Conservation (phyloP, 192 early-diverging fungal species). For the Umbelopsis sp. region DNA sequence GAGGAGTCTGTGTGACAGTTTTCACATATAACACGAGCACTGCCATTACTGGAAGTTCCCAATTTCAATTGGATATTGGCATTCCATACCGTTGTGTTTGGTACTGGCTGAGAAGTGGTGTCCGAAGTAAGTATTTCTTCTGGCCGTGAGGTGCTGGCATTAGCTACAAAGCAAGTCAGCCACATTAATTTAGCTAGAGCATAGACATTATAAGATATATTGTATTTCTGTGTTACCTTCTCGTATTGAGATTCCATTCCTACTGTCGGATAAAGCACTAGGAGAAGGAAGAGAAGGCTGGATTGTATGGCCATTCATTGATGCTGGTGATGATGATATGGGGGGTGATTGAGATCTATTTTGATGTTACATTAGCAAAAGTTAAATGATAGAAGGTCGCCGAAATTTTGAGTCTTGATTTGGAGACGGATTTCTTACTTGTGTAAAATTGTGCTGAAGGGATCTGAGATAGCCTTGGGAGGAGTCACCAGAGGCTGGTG, state of each 20-base stretch:
- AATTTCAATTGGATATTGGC: not conserved
- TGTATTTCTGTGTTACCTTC: no score
- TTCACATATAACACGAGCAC: constrained; percentile 27
- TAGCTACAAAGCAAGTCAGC: not conserved
- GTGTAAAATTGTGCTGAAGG: not conserved
- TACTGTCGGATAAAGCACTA: no score
- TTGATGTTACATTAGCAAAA: not conserved
- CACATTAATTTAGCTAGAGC: not conserved
- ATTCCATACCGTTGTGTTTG: not conserved
- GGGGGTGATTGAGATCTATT: constrained; percentile 1
- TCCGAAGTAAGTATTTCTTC: not conserved
- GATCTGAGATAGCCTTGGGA: not conserved
- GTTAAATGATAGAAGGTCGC: not conserved
- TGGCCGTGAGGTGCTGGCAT: not conserved
- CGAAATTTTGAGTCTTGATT: not conserved
- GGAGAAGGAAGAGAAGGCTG: no score
- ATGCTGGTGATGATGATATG: constrained; percentile 7
- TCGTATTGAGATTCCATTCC: no score
- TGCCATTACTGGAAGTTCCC: not conserved
- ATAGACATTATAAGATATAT: no score
- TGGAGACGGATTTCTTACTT: not conserved
- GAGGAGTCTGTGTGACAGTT: constrained; percentile 36
- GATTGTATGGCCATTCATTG: not conserved
- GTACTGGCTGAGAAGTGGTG: not conserved
- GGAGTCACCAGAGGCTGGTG: not conserved